These are phyloP conservation scores for Phyllosticta citrichinensis DNA, from an alignment of 2,329 filamentous ascomycete species.

Conservation along the genomic window DNA sequence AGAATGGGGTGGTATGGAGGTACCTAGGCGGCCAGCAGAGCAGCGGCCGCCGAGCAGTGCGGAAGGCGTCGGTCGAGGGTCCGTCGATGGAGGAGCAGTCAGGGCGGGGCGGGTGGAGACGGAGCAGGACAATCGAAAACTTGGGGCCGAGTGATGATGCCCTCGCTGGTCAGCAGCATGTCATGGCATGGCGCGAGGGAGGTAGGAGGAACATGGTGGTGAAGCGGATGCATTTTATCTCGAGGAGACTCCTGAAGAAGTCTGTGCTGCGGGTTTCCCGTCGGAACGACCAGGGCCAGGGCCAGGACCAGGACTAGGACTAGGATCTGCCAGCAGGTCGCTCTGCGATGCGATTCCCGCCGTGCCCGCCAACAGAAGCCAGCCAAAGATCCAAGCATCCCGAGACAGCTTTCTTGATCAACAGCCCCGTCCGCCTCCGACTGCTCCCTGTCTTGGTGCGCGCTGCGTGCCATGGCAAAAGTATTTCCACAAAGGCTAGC, in stretches of 20 bases:
- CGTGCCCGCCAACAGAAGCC: neutral
- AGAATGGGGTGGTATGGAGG: slow-evolving; percentile 3
- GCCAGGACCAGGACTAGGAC: no score
- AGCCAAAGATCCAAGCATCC: neutral
- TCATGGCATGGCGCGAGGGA: slow-evolving; percentile 2
- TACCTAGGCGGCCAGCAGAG: neutral
- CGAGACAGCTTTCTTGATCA: neutral
- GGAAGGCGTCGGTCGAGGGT: neutral
- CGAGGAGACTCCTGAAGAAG: slow-evolving; percentile 7
- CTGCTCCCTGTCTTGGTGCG: neutral
- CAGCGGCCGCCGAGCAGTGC: neutral
- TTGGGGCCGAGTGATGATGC: neutral
- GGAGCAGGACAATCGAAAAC: neutral
- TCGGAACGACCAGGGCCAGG: neutral
- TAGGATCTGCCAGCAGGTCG: slow-evolving; percentile 1
- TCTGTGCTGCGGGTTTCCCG: slow-evolving; percentile 6
- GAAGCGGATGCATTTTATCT: slow-evolving; percentile 10
- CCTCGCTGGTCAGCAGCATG: slow-evolving; percentile 3
- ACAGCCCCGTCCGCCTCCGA: no score
- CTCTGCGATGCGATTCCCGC: neutral
- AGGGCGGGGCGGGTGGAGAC: neutral
- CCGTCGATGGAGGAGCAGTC: neutral
- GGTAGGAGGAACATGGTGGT: slow-evolving; percentile 1
- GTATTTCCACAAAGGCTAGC: neutral
- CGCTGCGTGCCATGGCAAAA: no score